Conservation (phyloP, 805 yeast species). For the Wickerhamiella sergipiensis region DNA sequence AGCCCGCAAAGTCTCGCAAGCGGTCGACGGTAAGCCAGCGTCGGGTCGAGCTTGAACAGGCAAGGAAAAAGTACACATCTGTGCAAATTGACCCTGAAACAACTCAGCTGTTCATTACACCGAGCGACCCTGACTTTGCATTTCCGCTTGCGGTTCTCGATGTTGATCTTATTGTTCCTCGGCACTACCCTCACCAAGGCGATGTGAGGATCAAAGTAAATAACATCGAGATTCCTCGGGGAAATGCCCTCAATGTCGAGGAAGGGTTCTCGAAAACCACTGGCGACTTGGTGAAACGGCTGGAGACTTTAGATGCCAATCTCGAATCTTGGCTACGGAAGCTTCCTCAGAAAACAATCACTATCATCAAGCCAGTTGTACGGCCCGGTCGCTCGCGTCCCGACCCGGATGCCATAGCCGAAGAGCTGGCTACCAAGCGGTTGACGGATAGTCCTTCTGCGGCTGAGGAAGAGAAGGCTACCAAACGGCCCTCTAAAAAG, state of each 20-base stretch:
- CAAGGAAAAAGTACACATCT: conserved; percentile 7
- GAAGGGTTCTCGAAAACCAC: conserved; percentile 36
- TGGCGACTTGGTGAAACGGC: conserved; percentile 36
- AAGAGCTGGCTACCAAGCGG: background rate
- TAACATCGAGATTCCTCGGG: conserved; percentile 57
- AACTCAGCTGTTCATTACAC: conserved; percentile 22
- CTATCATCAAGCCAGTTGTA: conserved; percentile 32
- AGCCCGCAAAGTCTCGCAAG: background rate
- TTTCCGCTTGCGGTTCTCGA: conserved; percentile 43
- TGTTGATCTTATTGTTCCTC: conserved; percentile 41
- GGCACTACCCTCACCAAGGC: conserved; percentile 34
- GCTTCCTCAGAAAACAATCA: conserved; percentile 49
- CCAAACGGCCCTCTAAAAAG: background rate
- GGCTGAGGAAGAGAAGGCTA: background rate
- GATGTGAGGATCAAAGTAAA: conserved; percentile 27
- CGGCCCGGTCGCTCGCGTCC: background rate
- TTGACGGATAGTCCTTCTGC: no score
- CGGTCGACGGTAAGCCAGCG: conserved; percentile 8
- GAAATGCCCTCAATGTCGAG: conserved; percentile 54
- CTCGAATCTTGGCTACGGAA: conserved; percentile 45
- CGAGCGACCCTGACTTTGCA: conserved; percentile 65
- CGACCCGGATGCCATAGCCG: background rate
- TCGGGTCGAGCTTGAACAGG: conserved; percentile 13
- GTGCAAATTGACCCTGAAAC: conserved; percentile 13
- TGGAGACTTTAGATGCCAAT: conserved; percentile 41